phyloP scores from a whole-genome alignment of 2,329 filamentous ascomycete genomes.

The Pseudodiploospora longispora region DNA sequence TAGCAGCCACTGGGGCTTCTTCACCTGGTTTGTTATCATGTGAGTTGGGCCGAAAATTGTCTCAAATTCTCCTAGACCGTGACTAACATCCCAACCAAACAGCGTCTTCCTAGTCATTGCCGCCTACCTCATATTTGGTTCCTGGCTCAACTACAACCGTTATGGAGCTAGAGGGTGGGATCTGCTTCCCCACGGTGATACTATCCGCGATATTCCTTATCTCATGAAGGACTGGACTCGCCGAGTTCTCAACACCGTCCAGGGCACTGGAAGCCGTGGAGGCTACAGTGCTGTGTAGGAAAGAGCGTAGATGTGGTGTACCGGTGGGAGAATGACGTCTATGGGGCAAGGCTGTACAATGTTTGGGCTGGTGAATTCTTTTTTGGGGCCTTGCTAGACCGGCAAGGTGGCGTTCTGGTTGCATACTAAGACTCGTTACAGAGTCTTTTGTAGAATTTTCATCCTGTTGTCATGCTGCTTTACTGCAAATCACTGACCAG shows the following conservation, averaged over 20 bases:
- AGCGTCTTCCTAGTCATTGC: slow-evolving; percentile 80
- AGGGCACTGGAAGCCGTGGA: slow-evolving; percentile 74
- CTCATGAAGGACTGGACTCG: slow-evolving; percentile 82
- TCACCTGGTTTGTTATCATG: slow-evolving; percentile 95
- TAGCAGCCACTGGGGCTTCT: slow-evolving; percentile 76
- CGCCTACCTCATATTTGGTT: slow-evolving; percentile 92
- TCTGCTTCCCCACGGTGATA: slow-evolving; percentile 83
- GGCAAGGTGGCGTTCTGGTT: slow-evolving; percentile 18
- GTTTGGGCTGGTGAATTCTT: slow-evolving; percentile 8
- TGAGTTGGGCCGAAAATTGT: slow-evolving; percentile 38
- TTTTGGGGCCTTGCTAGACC: slow-evolving; percentile 2
- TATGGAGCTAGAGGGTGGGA: slow-evolving; percentile 96
- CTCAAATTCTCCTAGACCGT: neutral
- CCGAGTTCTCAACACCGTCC: slow-evolving; percentile 72
- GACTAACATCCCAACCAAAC: slow-evolving; percentile 15
- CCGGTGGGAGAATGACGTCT: neutral
- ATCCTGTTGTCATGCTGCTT: neutral
- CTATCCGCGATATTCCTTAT: slow-evolving; percentile 86
- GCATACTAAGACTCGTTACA: slow-evolving; percentile 16
- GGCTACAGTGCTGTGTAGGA: slow-evolving; percentile 85
- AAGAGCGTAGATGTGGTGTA: neutral
- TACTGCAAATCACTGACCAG: too few species aligned
- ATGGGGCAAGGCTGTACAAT: slow-evolving; percentile 5
- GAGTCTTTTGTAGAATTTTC: slow-evolving; percentile 9
- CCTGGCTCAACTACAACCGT: slow-evolving; percentile 97